Evolutionary conservation across 23 red algal genomes (phyloP), one percentile per base, ranked within the genome.

Genomic region (Gracilaria gracilis): DNA sequence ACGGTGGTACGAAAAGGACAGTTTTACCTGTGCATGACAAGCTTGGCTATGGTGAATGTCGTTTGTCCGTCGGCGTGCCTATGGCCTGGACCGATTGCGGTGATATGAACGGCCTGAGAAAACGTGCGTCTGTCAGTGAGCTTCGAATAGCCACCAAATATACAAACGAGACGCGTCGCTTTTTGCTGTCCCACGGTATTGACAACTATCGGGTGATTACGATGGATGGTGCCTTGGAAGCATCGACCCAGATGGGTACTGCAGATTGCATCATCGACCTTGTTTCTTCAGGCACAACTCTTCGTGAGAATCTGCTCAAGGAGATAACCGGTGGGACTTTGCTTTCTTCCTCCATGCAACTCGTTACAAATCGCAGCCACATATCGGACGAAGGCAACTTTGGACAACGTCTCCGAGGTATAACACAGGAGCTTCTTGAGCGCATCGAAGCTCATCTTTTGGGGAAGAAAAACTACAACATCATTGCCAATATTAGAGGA

Each of bases 201-300:
- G 78, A 76, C 27, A 96, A 94, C 28, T 99, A 99, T 62, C 80
- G 59, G 1, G 27, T 99, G 6, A 61, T 99, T 0, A 85, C 95
- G 24, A 95, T 96, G 97, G 97, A 99, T 77, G 97, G 97, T 35
- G 97, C 97, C 0, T 75, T 99, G 29, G 97, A 99, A 77, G 97
- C 97, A 25, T 92, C 94, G 17, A 96, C 93, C 12, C 97, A 99
- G 69, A 95, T 99, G 89, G 97, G 97, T 31, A 96, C 87, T 44
- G 94, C 97, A 7, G 97, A 99, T 61, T 92, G 86, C 61, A 99
- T 99, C 79, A 81, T 99, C 42, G 97, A 99, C 69, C 91, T 99
- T 28, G 94, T 99, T 21, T 96, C 93, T 14, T 94, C 88, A 4
- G 97, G 97, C 23, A 89, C 90, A n/a, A 99, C 97, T 36, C 75